phyloP scores from a whole-genome alignment of 495 filamentous ascomycete species.

The Penicillium taxi region DNA sequence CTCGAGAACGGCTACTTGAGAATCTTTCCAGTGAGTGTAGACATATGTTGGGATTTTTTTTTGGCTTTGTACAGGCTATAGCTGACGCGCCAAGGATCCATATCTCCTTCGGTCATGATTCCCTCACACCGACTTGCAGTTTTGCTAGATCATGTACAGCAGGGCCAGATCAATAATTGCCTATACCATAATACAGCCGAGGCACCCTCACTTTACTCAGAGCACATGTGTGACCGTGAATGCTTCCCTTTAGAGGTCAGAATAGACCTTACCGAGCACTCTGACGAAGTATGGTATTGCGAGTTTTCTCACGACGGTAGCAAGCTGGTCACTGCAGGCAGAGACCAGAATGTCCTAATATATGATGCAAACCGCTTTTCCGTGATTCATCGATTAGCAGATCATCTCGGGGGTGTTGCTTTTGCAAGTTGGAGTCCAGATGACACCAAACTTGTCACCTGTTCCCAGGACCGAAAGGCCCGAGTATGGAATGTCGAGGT shows the following conservation, averaged over 20 bases:
- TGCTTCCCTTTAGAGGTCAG: conserved; percentile 67
- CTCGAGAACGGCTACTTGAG: conserved; percentile 66
- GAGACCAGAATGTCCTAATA: conserved; percentile 65
- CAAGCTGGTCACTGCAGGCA: conserved; percentile 73
- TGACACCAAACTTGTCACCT: conserved; percentile 74
- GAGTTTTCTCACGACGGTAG: conserved; percentile 85
- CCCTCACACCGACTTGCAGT: conserved; percentile 85
- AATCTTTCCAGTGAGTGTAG: conserved; percentile 80
- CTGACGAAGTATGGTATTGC: conserved; percentile 84
- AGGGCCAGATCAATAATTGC: conserved; percentile 72
- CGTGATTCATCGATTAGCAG: conserved; percentile 53
- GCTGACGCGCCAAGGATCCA: conserved; percentile 51
- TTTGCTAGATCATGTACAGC: conserved; percentile 75
- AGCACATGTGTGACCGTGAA: conserved; percentile 74
- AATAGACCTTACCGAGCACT: conserved; percentile 62
- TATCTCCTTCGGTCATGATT: conserved; percentile 97
- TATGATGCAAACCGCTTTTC: conserved; percentile 70
- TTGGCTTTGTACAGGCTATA: no score
- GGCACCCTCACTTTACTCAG: conserved; percentile 77
- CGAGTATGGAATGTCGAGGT: conserved; percentile 75
- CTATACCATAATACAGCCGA: conserved; percentile 78
- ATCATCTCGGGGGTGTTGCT: conserved; percentile 59
- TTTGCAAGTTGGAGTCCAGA: conserved; percentile 89
- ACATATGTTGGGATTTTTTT: no score
- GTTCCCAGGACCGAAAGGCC: conserved; percentile 64